These are phyloP conservation scores for Botrytis fabae DNA, from an alignment of 2,329 filamentous ascomycete genomes.

Conservation along the genomic window DNA sequence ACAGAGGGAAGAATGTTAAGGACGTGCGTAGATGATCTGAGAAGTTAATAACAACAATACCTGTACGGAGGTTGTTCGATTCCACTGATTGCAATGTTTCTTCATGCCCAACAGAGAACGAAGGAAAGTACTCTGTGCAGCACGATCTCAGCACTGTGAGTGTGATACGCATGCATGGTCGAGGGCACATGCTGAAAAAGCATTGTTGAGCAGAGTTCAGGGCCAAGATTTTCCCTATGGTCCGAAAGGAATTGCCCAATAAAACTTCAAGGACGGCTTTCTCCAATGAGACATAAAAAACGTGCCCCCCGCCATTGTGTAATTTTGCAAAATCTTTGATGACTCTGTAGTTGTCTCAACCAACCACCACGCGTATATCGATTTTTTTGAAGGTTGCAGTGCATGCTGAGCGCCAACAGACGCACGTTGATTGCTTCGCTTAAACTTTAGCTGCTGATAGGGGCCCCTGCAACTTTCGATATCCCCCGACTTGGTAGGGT, in stretches of 20 bases:
- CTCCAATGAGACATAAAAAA: conserved; percentile 18
- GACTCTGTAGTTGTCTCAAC: conserved; percentile 1
- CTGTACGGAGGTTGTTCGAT: background rate
- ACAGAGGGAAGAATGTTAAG: conserved; percentile 3
- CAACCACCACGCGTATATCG: conserved; percentile 11
- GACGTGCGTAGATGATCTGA: conserved; percentile 2
- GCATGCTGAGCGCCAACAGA: conserved; percentile 16
- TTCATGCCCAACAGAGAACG: background rate
- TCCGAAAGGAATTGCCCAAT: conserved; percentile 21
- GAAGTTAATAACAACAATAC: background rate
- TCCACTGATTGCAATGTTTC: background rate
- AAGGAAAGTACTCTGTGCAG: background rate
- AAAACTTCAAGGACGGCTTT: conserved; percentile 8
- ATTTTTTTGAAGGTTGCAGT: conserved; percentile 17
- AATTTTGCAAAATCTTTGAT: conserved; percentile 10
- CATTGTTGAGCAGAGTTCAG: conserved; percentile 10
- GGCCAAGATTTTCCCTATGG: conserved; percentile 18
- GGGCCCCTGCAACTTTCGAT: conserved; percentile 12
- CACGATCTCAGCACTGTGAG: background rate
- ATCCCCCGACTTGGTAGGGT: conserved; percentile 3
- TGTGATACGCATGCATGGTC: conserved; percentile 20
- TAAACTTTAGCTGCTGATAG: conserved; percentile 9
- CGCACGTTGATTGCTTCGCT: conserved; percentile 24
- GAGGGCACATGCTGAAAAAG: conserved; percentile 4
- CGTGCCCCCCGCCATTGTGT: conserved; percentile 18